Conservation (phyloP, 2,329 filamentous ascomycete species). For the Diaporthe humulicola region DNA sequence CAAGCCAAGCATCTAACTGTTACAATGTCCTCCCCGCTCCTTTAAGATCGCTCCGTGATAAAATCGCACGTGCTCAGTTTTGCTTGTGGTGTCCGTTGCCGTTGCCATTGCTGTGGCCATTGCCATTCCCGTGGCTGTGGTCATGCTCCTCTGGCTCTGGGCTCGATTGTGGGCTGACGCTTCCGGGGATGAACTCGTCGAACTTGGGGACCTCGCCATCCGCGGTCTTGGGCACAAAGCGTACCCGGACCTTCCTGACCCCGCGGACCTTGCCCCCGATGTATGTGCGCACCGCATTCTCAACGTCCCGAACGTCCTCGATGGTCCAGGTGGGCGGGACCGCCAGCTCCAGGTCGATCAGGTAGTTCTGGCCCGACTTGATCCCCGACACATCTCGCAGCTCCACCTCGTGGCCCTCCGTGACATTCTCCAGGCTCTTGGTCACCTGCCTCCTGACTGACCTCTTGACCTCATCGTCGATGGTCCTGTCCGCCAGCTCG, state of each 20-base stretch:
- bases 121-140: conserved; percentile 57
- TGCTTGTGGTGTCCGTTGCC: conserved; percentile 43
- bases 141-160: conserved; percentile 71
- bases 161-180: conserved; percentile 68
- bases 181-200: conserved; percentile 83
- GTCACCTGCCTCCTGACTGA: conserved; percentile 77
- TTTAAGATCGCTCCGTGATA: background rate
- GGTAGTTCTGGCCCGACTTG: conserved; percentile 96
- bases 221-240: conserved; percentile 81
- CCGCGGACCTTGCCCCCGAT: conserved; percentile 85
- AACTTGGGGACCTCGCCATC: conserved; percentile 68
- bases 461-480: conserved; percentile 85
- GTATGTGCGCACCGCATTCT: conserved; percentile 78
- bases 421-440: conserved; percentile 68
- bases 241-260: conserved; percentile 84
- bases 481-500: conserved; percentile 90
- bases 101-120: conserved; percentile 50
- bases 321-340: conserved; percentile 85
- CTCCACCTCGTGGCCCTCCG: conserved; percentile 71
- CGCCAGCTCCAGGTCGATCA: conserved; percentile 89
- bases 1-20: conserved; percentile 6
- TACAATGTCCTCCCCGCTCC: background rate
- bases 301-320: conserved; percentile 76
- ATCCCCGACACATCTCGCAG: conserved; percentile 86
- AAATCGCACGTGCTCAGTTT: conserved; percentile 1